A percentile compares a stretch with the other conserved stretches of the same genome.
Evolutionary conservation across 2,329 filamentous ascomycete species (phyloP).

Genomic region (Ophiocordyceps robertsii): DNA sequence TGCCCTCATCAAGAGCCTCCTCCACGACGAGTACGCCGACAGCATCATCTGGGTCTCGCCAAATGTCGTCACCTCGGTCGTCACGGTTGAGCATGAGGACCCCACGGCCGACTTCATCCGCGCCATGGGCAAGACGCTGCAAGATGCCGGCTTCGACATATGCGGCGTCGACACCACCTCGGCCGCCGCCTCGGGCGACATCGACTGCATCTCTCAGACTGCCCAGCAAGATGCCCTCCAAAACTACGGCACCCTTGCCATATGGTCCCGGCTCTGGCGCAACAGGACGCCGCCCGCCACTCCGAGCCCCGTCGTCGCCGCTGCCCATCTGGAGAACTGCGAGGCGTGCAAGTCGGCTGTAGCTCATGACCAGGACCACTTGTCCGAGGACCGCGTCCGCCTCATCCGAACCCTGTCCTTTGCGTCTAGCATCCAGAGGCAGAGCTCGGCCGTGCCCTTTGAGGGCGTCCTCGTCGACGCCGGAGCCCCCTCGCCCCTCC

Average conservation of each 20-base stretch:
- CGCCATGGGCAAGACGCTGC: conserved; percentile 31
- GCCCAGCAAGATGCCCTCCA: conserved; percentile 7
- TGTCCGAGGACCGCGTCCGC: conserved; percentile 1
- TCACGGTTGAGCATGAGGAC: conserved; percentile 43
- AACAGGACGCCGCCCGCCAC: conserved; percentile 10
- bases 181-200: conserved; percentile 15
- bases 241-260: conserved; percentile 10
- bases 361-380: conserved; percentile 4
- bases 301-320: conserved; percentile 11
- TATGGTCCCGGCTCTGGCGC: conserved; percentile 19
- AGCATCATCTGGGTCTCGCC: conserved; percentile 48
- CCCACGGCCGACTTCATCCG: conserved; percentile 27
- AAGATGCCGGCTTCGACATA: conserved; percentile 46
- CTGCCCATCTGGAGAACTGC: conserved; percentile 24
- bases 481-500: conserved; percentile 12
- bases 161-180: conserved; percentile 31
- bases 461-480: conserved; percentile 11
- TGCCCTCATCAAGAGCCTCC: conserved; percentile 45
- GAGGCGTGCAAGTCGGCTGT: conserved; percentile 17
- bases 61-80: conserved; percentile 58
- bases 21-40: conserved; percentile 32
- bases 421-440: conserved; percentile 3
- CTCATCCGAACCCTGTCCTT: conserved; percentile 1
- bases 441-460: conserved; percentile 6
- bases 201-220: conserved; percentile 8